Percentiles rank a stretch among this genome's conserved stretches.
phyloP scores from a whole-genome alignment of 192 early-diverging fungal species.

The Coemansia sp. region DNA sequence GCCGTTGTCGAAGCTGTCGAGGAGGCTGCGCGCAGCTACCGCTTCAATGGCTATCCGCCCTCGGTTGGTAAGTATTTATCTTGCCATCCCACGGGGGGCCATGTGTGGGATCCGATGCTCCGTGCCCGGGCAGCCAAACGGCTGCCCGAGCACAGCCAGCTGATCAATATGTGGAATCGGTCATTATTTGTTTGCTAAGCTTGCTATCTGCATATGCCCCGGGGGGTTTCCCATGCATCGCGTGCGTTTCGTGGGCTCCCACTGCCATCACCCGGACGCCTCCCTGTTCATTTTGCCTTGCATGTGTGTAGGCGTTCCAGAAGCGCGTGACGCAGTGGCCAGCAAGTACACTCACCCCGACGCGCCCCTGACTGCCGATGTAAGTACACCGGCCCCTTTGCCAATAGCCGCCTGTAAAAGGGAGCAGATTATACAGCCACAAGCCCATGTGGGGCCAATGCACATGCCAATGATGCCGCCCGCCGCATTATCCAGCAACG shows the following conservation, averaged over 20 bases:
- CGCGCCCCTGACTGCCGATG: constrained; percentile 61
- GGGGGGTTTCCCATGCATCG: too few relatives aligned
- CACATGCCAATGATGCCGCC: not conserved
- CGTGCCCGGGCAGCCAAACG: too few relatives aligned
- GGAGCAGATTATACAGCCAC: not conserved
- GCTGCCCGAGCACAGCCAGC: too few relatives aligned
- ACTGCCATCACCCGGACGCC: not conserved
- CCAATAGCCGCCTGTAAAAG: not conserved
- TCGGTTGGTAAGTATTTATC: constrained; percentile 62
- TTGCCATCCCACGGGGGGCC: too few relatives aligned
- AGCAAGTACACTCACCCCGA: constrained; percentile 58
- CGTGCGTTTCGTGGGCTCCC: too few relatives aligned
- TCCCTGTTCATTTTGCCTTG: not conserved
- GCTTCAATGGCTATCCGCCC: constrained; percentile 79
- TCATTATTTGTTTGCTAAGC: too few relatives aligned
- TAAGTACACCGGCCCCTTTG: constrained; percentile 16
- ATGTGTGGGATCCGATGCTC: too few relatives aligned
- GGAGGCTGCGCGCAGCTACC: constrained; percentile 59
- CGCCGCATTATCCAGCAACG: too few relatives aligned
- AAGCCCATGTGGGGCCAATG: not conserved
- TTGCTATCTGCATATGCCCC: too few relatives aligned
- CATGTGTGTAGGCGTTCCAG: constrained; percentile 34
- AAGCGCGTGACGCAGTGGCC: constrained; percentile 72
- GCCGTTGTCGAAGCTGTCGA: constrained; percentile 66
- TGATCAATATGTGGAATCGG: too few relatives aligned